Evolutionary conservation across 179 eudicot genomes (phyloP).

Genomic region (Spergularia azorica): DNA sequence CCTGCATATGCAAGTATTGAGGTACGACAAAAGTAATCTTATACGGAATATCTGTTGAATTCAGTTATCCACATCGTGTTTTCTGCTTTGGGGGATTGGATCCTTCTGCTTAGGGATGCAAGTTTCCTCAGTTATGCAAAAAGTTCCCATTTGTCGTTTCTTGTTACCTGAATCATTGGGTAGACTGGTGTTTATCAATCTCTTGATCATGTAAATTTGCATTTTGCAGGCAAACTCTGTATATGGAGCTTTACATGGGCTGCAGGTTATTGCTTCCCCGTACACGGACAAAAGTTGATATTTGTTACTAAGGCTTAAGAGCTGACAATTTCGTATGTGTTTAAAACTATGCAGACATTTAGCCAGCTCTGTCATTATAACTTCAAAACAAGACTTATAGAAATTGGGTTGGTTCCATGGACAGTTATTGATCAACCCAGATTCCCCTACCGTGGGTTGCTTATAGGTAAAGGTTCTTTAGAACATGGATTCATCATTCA

Average conservation of each 20-base stretch:
- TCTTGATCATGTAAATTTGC: constrained; percentile 29
- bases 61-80: constrained; percentile 5
- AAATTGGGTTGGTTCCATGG: constrained; percentile 71
- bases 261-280: constrained; percentile 56
- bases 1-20: constrained; percentile 61
- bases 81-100: not conserved
- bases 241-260: constrained; percentile 91
- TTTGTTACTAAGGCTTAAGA: not conserved
- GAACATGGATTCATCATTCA: not conserved
- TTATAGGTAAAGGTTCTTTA: constrained; percentile 57
- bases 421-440: constrained; percentile 72
- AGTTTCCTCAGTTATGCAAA: not conserved
- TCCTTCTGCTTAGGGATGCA: not conserved
- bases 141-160: not conserved
- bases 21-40: constrained; percentile 36
- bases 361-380: constrained; percentile 81
- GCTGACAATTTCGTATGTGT: constrained; percentile 15
- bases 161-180: not conserved
- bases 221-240: constrained; percentile 90
- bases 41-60: not conserved
- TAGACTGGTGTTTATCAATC: not conserved
- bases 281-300: constrained; percentile 37
- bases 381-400: constrained; percentile 53
- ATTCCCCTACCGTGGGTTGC: constrained; percentile 78
- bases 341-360: constrained; percentile 67